Conservation (phyloP, 768 basidiomycete species). For the Termitomyces sp. region DNA sequence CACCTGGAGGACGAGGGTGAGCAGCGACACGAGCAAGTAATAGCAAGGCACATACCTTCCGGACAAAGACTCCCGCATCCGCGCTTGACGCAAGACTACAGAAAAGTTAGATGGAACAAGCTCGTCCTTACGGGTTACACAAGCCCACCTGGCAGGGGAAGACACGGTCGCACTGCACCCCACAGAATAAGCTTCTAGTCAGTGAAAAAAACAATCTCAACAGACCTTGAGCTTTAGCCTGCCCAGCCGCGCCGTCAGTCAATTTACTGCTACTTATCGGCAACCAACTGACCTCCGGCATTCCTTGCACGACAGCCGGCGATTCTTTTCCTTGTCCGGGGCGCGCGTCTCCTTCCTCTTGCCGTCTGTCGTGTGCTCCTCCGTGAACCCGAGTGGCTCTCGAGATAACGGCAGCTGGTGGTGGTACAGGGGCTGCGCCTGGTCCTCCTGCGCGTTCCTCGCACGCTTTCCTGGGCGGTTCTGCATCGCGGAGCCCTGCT, state of each 20-base stretch:
- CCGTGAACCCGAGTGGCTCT: slow-evolving; percentile 7
- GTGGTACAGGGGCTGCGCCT: slow-evolving; percentile 7
- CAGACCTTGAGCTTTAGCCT: slow-evolving; percentile 52
- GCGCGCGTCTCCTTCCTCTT: slow-evolving; percentile 17
- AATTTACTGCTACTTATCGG: neutral
- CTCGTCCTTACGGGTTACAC: slow-evolving; percentile 1
- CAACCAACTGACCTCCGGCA: slow-evolving; percentile 41
- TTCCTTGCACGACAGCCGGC: slow-evolving; percentile 50
- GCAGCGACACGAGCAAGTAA: slow-evolving; percentile 9
- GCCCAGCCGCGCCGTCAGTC: neutral
- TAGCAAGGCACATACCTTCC: slow-evolving; percentile 39
- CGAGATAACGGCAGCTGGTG: slow-evolving; percentile 12
- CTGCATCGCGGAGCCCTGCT: neutral
- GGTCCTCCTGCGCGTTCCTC: slow-evolving; percentile 12
- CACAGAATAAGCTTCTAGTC: neutral
- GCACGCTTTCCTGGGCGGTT: slow-evolving; percentile 10
- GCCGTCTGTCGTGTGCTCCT: slow-evolving; percentile 7
- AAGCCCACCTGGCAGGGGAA: slow-evolving; percentile 57
- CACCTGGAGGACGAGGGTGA: slow-evolving; percentile 33
- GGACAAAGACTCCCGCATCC: slow-evolving; percentile 65
- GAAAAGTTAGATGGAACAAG: slow-evolving; percentile 18
- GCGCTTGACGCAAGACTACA: slow-evolving; percentile 60
- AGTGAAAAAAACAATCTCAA: neutral
- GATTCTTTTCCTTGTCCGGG: slow-evolving; percentile 42
- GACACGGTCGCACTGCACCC: slow-evolving; percentile 55